Evolutionary conservation across 2,329 filamentous ascomycete species (phyloP), one percentile per base, ranked within the genome.

Genomic region (Colletotrichum musae): DNA sequence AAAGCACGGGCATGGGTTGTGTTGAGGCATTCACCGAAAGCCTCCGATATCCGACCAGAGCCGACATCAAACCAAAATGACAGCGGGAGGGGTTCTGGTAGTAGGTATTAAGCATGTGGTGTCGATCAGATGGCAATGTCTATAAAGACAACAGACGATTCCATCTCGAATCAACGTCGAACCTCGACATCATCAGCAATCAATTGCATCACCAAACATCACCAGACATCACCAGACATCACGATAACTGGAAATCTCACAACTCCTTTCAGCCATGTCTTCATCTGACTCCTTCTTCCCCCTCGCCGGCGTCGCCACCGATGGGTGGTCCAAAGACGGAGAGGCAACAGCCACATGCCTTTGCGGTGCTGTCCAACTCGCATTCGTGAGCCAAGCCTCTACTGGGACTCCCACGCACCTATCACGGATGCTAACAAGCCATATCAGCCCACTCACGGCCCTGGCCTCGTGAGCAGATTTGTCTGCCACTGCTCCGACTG

Each of bases 401-500:
- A 7, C 13, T 36, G 15, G 13, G 18, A 24, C n/a, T 18, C 2
- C 52, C n/a, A 10, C 50, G 28, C 47, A 4, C 10, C 28, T 18
- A 32, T n/a, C 4, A 9, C 21, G 13, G 26, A 5, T 18, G 24
- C 28, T 63, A 13, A 63, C 47, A 13, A 6, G 21, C 43, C 16
- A 24, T 24, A 10, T 32, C 54, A 87, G 83, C 84, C 86, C 2
- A 84, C 79, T 18, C 72, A 83, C 69, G 81, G 77, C 1, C 81
- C 81, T 1, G 84, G 81, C 10, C 75, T 90, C 0, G 70, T 86
- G 18, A 77, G 79, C 68, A 84, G 80, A 5, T 90, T 90, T 73
- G 73, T 90, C 72, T 91, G 88, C 78, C 82, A 91, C 79, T 91
- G 89, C 76, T 75, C 79, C 41, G 88, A 91, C 77, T 91, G 88